phyloP scores from a whole-genome alignment of 2,329 filamentous ascomycete species.

The Beauveria rudraprayagi region DNA sequence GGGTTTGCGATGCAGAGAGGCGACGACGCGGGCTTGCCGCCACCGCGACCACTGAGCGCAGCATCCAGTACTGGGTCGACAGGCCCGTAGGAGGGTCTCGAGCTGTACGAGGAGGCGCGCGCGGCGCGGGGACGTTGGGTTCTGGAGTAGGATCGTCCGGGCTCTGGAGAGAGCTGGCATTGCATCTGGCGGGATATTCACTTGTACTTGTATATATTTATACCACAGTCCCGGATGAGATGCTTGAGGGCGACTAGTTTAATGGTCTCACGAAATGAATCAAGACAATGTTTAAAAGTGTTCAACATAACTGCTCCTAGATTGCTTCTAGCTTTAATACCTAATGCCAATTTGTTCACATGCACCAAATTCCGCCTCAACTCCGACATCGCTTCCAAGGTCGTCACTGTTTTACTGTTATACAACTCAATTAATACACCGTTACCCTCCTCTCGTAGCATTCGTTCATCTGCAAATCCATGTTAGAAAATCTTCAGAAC shows the following conservation, averaged over 20 bases:
- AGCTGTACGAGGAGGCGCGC: not conserved
- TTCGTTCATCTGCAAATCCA: not conserved
- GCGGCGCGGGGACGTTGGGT: slow-evolving; percentile 20
- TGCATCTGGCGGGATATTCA: not conserved
- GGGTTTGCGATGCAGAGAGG: slow-evolving; percentile 31
- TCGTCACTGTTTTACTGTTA: not conserved
- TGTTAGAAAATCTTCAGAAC: slow-evolving; percentile 27
- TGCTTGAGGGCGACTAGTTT: not conserved
- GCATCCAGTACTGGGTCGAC: slow-evolving; percentile 37
- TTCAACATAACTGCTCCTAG: not conserved
- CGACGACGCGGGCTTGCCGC: slow-evolving; percentile 25
- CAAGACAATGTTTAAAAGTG: not conserved
- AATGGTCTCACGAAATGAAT: not conserved
- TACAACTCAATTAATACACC: not conserved
- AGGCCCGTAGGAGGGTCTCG: slow-evolving; percentile 23
- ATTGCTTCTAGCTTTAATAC: not conserved
- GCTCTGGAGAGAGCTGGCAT: not conserved
- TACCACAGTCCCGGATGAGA: not conserved
- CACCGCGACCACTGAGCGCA: slow-evolving; percentile 30
- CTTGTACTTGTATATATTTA: not conserved
- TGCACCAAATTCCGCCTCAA: not conserved
- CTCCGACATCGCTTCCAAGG: not conserved
- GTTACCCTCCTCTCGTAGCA: not conserved
- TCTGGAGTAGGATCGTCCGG: not conserved
- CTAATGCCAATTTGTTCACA: not conserved